A percentile compares a stretch with the other conserved stretches of the same genome.
These are phyloP conservation scores for Candida broadrunensis DNA, from an alignment of 805 yeast genomes.

Conservation along the genomic window DNA sequence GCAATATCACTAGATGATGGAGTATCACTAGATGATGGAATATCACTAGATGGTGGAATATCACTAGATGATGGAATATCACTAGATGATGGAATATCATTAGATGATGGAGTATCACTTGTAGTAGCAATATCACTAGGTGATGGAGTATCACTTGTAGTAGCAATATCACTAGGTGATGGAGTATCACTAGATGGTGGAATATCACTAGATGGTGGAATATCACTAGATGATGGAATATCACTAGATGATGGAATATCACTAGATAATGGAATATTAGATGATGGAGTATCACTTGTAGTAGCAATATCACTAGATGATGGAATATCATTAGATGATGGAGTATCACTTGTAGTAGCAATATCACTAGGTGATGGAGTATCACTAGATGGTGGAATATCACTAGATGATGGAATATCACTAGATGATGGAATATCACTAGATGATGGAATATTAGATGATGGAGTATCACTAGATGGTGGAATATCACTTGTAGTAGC, in stretches of 20 bases:
- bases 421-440: no score
- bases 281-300: no score
- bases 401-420: background rate
- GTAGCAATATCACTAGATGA: background rate
- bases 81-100: background rate
- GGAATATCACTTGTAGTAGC: background rate
- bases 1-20: background rate
- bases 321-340: background rate
- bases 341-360: background rate
- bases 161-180: background rate
- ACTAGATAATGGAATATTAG: no score
- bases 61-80: background rate
- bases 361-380: background rate
- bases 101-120: no score
- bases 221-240: background rate
- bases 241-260: background rate
- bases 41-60: background rate
- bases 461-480: background rate
- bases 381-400: background rate
- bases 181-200: background rate
- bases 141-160: no score
- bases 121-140: no score
- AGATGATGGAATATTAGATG: background rate
- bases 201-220: background rate
- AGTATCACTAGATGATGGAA: background rate